A percentile compares a stretch with the other conserved stretches of the same genome.
These are phyloP conservation scores for Lachancea meyersii DNA, from an alignment of 805 yeast genomes.

Conservation along the genomic window DNA sequence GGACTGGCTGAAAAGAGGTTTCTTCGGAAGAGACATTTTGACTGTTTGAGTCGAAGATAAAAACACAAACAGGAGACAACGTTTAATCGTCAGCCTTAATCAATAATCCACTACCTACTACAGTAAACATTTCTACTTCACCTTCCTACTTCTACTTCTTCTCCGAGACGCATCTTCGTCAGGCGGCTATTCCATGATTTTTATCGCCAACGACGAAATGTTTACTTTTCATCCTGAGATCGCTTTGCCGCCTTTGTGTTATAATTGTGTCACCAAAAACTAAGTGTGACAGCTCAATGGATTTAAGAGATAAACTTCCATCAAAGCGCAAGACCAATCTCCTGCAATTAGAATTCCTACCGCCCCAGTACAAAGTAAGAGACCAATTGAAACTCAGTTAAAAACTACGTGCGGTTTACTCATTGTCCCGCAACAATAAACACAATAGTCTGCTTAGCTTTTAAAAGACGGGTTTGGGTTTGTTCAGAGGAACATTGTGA, in stretches of 20 bases:
- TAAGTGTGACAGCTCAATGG: background rate
- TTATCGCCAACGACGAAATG: background rate
- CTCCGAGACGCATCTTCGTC: too few relatives aligned
- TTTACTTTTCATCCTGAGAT: background rate
- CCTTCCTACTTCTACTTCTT: too few relatives aligned
- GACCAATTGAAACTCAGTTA: background rate
- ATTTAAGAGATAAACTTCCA: too few relatives aligned
- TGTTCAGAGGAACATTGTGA: background rate
- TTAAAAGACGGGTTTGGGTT: background rate
- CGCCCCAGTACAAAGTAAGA: too few relatives aligned
- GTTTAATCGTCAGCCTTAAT: too few relatives aligned
- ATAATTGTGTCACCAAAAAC: background rate
- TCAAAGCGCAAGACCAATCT: too few relatives aligned
- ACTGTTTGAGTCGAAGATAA: conserved; percentile 16
- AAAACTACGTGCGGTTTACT: background rate
- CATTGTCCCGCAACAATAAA: background rate
- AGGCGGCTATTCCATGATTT: background rate
- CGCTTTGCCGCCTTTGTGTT: conserved; percentile 1
- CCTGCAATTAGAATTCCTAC: too few relatives aligned
- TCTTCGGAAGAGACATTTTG: conserved; percentile 47
- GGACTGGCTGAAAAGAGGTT: conserved; percentile 64
- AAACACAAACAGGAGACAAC: background rate
- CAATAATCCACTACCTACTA: background rate
- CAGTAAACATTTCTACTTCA: background rate
- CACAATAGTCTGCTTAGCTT: background rate